These are phyloP conservation scores for Aspergillus amoenus DNA, from an alignment of 2,329 filamentous ascomycete species.

Conservation along the genomic window DNA sequence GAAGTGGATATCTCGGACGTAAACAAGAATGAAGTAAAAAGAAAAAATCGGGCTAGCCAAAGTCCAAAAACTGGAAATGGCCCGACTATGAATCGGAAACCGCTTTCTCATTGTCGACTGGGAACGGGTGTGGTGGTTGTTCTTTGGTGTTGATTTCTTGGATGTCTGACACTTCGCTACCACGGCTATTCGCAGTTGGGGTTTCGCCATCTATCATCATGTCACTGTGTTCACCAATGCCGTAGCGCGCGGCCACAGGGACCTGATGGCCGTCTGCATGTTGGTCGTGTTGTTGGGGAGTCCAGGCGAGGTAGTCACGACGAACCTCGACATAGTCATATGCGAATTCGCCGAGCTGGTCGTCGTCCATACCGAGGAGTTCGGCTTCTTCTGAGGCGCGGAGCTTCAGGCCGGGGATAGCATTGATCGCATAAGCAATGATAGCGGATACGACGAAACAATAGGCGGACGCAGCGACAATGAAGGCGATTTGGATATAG, in stretches of 20 bases:
- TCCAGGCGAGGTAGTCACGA: constrained; percentile 52
- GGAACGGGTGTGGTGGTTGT: constrained; percentile 25
- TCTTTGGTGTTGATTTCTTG: constrained; percentile 32
- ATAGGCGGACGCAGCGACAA: constrained; percentile 64
- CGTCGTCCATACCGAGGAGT: constrained; percentile 61
- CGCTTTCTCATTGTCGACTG: constrained; percentile 14
- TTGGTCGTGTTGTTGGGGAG: constrained; percentile 45
- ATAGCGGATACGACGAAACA: constrained; percentile 67
- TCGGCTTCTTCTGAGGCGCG: constrained; percentile 67
- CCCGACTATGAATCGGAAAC: constrained; percentile 11
- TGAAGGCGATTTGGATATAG: constrained; percentile 69
- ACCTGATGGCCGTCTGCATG: constrained; percentile 52
- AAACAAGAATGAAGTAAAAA: constrained; percentile 15
- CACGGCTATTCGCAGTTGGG: constrained; percentile 30
- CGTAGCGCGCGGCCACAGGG: constrained; percentile 60
- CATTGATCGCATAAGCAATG: constrained; percentile 70
- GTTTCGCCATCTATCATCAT: constrained; percentile 59
- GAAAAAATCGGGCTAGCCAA: not conserved
- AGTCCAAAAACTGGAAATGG: not conserved
- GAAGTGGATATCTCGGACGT: constrained; percentile 29
- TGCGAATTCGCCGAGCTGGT: constrained; percentile 53
- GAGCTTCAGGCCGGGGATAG: constrained; percentile 68
- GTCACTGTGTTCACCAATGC: constrained; percentile 59
- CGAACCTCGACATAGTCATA: constrained; percentile 55
- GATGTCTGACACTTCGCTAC: constrained; percentile 30